A percentile compares a stretch with the other conserved stretches of the same genome.
Evolutionary conservation across 257 asterid genomes (phyloP).

Genomic region (Cordia subcordata): DNA sequence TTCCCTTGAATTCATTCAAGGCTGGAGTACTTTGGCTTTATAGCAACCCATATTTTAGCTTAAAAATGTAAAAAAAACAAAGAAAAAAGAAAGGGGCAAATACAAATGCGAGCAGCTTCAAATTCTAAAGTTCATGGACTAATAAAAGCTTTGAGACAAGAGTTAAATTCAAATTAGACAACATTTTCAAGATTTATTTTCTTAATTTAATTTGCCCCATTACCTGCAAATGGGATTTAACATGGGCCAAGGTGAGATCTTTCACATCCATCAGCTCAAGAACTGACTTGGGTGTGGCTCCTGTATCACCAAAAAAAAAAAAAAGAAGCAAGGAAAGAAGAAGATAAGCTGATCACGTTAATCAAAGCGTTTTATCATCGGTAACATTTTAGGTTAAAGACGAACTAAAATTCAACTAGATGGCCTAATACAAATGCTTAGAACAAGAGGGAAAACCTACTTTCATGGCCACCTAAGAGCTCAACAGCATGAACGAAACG

Average conservation of each 20-base stretch:
- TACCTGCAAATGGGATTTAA: slow-evolving; percentile 95
- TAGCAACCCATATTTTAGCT: background rate
- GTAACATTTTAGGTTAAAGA: no score
- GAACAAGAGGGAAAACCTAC: slow-evolving; percentile 18
- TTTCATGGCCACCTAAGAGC: slow-evolving; percentile 59
- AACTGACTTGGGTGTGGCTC: slow-evolving; percentile 95
- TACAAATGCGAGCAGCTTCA: no score
- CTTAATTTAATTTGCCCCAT: slow-evolving; percentile 11
- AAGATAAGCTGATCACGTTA: no score
- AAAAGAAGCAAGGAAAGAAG: background rate
- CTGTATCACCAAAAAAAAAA: slow-evolving; percentile 21
- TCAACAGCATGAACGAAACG: slow-evolving; percentile 54
- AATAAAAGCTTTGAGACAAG: no score
- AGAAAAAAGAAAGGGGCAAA: no score
- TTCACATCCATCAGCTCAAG: slow-evolving; percentile 97
- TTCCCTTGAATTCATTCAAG: background rate
- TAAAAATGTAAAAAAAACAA: no score
- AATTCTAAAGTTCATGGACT: no score
- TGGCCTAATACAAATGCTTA: background rate
- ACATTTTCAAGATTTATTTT: no score
- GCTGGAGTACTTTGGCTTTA: background rate
- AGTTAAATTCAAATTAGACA: no score
- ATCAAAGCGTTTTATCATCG: no score
- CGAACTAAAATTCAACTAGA: no score
- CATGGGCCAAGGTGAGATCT: slow-evolving; percentile 95